Conservation (phyloP, 2,329 filamentous ascomycete species). For the Dactylellina sp. region DNA sequence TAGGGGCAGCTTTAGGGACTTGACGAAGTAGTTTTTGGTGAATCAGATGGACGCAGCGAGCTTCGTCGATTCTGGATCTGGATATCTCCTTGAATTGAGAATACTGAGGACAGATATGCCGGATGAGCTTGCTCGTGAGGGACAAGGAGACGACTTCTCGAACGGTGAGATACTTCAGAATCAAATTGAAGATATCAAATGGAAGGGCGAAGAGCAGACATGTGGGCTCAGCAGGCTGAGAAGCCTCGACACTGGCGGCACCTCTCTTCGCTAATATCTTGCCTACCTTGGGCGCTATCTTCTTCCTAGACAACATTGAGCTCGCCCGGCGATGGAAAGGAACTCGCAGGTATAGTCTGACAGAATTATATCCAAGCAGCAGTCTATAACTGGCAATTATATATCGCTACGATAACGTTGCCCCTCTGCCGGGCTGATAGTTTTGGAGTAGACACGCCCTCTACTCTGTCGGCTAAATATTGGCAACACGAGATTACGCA, state of each 20-base stretch:
- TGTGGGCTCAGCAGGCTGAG: background rate
- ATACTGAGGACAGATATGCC: conserved; percentile 1
- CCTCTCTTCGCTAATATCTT: no score
- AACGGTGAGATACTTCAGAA: conserved; percentile 6
- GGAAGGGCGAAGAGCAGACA: conserved; percentile 18
- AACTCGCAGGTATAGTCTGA: no score
- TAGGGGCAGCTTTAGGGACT: no score
- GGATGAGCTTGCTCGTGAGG: conserved; percentile 30
- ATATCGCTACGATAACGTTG: no score
- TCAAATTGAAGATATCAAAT: conserved; percentile 20
- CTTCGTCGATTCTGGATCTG: no score
- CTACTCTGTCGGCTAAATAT: background rate
- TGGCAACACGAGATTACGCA: background rate
- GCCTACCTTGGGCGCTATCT: no score
- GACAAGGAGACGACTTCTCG: conserved; percentile 36
- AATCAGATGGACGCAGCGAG: background rate
- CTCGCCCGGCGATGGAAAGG: no score
- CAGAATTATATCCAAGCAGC: no score
- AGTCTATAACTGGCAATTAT: no score
- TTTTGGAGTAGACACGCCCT: background rate
- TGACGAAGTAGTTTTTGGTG: conserved; percentile 20
- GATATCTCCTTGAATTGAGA: background rate
- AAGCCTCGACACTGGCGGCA: background rate
- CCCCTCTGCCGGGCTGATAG: no score
- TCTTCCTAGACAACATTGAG: no score